Percentiles rank a stretch among this genome's conserved stretches.
phyloP scores from a whole-genome alignment of 192 early-diverging fungal genomes.

The Gaertneriomyces semiglobifer region DNA sequence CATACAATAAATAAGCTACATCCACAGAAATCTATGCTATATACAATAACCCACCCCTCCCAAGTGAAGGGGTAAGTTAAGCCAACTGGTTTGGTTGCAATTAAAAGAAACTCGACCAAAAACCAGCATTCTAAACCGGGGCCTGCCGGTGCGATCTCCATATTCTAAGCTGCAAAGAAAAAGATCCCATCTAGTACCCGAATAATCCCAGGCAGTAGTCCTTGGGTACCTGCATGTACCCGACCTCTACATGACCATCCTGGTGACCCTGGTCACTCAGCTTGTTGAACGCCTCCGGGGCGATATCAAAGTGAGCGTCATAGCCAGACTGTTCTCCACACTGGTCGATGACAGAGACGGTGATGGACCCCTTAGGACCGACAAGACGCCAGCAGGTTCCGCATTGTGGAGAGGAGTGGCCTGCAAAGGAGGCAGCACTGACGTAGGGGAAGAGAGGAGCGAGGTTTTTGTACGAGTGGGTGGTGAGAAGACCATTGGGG shows the following conservation, averaged over 20 bases:
- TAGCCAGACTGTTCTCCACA: background rate
- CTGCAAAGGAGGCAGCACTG: background rate
- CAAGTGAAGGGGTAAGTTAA: too few species aligned
- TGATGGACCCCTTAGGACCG: background rate
- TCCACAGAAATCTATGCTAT: too few species aligned
- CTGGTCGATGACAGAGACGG: background rate
- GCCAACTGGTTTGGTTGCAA: too few species aligned
- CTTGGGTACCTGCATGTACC: background rate
- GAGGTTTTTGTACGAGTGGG: background rate
- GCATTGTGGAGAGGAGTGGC: background rate
- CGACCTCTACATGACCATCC: background rate
- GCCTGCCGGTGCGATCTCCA: too few species aligned
- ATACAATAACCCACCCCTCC: too few species aligned
- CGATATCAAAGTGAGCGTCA: background rate
- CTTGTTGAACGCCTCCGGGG: slow-evolving; percentile 1
- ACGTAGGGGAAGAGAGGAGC: background rate
- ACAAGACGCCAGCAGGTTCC: background rate
- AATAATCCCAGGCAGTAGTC: too few species aligned
- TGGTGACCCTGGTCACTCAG: background rate
- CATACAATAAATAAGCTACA: too few species aligned
- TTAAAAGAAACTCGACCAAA: too few species aligned
- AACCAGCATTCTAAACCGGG: too few species aligned
- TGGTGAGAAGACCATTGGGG: background rate
- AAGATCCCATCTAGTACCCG: too few species aligned
- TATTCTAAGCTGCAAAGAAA: too few species aligned